A percentile compares a stretch with the other conserved stretches of the same genome.
phyloP scores from a whole-genome alignment of 2,329 filamentous ascomycete genomes.

The Cercospora sp. region DNA sequence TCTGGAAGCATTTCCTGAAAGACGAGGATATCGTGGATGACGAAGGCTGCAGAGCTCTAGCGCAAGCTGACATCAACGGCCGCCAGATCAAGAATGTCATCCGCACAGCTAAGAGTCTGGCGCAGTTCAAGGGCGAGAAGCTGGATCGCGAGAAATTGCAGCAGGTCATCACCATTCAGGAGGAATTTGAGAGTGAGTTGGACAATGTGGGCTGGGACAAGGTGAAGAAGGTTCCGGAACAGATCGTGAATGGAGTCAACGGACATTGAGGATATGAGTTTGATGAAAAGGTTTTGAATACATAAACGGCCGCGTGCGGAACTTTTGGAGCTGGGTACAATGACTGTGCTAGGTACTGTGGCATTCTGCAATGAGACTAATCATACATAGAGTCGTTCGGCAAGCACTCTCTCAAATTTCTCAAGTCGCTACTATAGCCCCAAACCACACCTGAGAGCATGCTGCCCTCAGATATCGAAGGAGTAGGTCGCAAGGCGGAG shows the following conservation, averaged over 20 bases:
- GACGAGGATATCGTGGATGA: slow-evolving; percentile 26
- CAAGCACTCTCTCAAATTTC: background rate
- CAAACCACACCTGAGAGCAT: too few relatives aligned
- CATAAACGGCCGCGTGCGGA: background rate
- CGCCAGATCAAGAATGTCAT: slow-evolving; percentile 39
- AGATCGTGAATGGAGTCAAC: slow-evolving; percentile 9
- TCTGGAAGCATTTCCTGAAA: slow-evolving; percentile 33
- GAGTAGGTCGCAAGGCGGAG: too few relatives aligned
- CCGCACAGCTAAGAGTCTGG: slow-evolving; percentile 33
- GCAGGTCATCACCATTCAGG: slow-evolving; percentile 35
- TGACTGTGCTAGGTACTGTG: background rate
- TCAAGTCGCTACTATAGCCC: background rate
- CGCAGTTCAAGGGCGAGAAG: slow-evolving; percentile 28
- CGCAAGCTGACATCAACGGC: slow-evolving; percentile 33
- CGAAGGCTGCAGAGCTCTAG: slow-evolving; percentile 25
- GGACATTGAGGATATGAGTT: background rate
- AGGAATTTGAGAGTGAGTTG: slow-evolving; percentile 34
- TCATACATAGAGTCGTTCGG: background rate
- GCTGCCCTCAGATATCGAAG: too few relatives aligned
- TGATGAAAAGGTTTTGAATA: background rate
- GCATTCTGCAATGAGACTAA: background rate
- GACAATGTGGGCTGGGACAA: slow-evolving; percentile 8
- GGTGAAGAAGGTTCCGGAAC: background rate
- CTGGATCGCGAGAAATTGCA: slow-evolving; percentile 29
- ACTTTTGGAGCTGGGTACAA: background rate